phyloP scores from a whole-genome alignment of 768 basidiomycete species.

The Pisolithus albus region DNA sequence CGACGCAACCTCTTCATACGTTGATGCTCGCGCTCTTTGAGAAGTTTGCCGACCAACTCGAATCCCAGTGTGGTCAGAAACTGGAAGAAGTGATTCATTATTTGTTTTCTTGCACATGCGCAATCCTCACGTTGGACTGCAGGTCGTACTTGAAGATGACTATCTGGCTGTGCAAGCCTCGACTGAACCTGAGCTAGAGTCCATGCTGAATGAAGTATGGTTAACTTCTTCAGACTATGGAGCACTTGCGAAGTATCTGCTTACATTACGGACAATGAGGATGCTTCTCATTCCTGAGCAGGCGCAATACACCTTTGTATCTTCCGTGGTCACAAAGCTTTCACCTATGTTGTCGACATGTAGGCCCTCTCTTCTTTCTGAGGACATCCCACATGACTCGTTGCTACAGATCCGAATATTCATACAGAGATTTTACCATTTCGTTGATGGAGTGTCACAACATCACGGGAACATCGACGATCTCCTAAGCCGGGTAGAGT shows the following conservation, averaged over 20 bases:
- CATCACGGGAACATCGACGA: conserved; percentile 91
- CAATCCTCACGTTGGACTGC: background rate
- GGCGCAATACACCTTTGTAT: conserved; percentile 56
- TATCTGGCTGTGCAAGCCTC: conserved; percentile 80
- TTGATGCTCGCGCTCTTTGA: conserved; percentile 87
- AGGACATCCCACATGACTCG: conserved; percentile 1
- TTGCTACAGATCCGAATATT: conserved; percentile 67
- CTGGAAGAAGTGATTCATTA: conserved; percentile 64
- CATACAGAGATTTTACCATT: conserved; percentile 93
- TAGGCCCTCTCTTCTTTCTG: conserved; percentile 21
- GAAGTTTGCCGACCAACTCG: conserved; percentile 76
- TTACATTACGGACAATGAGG: background rate
- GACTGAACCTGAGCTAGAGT: conserved; percentile 53
- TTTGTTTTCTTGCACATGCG: background rate
- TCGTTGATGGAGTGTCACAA: conserved; percentile 91
- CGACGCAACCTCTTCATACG: conserved; percentile 73
- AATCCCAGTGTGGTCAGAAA: conserved; percentile 70
- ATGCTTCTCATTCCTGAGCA: conserved; percentile 22
- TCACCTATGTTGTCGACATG: conserved; percentile 89
- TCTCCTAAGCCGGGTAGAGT: conserved; percentile 71
- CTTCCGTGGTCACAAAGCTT: conserved; percentile 96
- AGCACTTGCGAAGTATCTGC: conserved; percentile 45
- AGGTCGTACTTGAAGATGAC: conserved; percentile 87
- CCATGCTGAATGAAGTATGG: conserved; percentile 80
- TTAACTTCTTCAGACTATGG: conserved; percentile 61